These are phyloP conservation scores for Tricholoma furcatifolium DNA, from an alignment of 768 basidiomycete genomes.

Conservation along the genomic window DNA sequence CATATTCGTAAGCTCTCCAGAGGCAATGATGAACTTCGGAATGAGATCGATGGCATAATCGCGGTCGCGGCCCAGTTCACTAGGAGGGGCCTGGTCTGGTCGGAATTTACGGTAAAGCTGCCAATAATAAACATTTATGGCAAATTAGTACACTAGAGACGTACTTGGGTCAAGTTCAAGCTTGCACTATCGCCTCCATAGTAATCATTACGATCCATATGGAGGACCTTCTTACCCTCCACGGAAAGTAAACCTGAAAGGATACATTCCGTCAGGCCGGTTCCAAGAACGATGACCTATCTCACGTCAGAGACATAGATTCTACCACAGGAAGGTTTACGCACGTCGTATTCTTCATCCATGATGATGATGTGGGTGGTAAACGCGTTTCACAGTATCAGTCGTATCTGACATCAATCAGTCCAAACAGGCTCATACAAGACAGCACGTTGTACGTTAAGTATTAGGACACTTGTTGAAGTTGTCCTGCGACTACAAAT, in stretches of 20 bases:
- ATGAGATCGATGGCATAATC: constrained; percentile 98
- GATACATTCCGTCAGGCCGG: constrained; percentile 97
- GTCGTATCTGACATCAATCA: constrained; percentile 19
- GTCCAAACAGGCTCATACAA: constrained; percentile 16
- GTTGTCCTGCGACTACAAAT: background rate
- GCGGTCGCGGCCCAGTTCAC: constrained; percentile 90
- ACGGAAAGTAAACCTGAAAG: constrained; percentile 98
- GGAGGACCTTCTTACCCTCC: constrained; percentile 99
- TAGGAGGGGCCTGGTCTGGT: constrained; percentile 67
- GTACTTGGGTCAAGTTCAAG: constrained; percentile 94
- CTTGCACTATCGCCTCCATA: constrained; percentile 98
- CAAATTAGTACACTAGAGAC: constrained; percentile 18
- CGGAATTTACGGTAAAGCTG: constrained; percentile 98
- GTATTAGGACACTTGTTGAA: constrained; percentile 1
- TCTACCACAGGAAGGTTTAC: constrained; percentile 2
- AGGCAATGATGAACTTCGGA: constrained; percentile 99
- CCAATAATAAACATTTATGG: constrained; percentile 2
- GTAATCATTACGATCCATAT: constrained; percentile 99
- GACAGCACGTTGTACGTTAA: background rate
- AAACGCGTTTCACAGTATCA: constrained; percentile 2
- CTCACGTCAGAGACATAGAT: constrained; percentile 13
- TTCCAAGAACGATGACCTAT: constrained; percentile 90
- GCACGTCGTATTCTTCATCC: constrained; percentile 99
- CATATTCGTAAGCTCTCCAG: constrained; percentile 96
- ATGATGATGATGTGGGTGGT: constrained; percentile 46